Base-by-base conservation (phyloP, 139 green algal genomes). In the Chlorella sorokiniana region DNA sequence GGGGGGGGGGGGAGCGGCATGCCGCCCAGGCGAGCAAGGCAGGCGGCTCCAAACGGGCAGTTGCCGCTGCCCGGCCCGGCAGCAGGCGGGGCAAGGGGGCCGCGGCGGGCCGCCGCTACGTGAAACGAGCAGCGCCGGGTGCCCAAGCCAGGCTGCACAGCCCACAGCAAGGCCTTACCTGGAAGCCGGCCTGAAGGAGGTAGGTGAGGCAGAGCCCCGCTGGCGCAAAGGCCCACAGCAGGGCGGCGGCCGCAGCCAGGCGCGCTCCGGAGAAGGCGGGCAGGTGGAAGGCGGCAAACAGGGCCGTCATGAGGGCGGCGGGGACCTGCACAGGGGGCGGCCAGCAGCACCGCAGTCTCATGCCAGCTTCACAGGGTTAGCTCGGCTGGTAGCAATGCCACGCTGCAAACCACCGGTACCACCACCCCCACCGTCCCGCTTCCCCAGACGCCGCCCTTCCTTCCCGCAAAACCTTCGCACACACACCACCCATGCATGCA, bases 121-220 rank as follows among this genome's bases (percentile, higher is more conserved):
- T 65, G 59, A 25, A 29, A n/a, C 63, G 44, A 27, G 63, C 63
- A 44, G 10, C 23, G 10, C 63, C 33, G 29, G 63, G 33, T 35
- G 25, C 59, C 59, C 7, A 64, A 25, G 31, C 25, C 56, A 64
- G 3, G 56, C 56, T 35, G 4, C n/a, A 35, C 22, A 33, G 31
- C 27, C 3, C 56, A 64, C 56, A 64, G n/a, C 52, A 27, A 1
- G 54, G 3, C 41, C 84, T 25, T 75, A 94, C 92, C 82, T 72
- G 54, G 83, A 94, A 96, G 6, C 81, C 59, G 11, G 89, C 88
- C 70, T 91, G 88, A 29, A 89, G 71, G 29, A 92, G 68, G 87
- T 95, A 94, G 20, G 93, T 94, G 14, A 90, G 67, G 18, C 80
- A 79, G n/a, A 95, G 74, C 14, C 82, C 86, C 0, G 91, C 87